A percentile compares a stretch with the other conserved stretches of the same genome.
phyloP scores from a whole-genome alignment of 148 eudicot genomes.

The Vaccinium corymbosum region DNA sequence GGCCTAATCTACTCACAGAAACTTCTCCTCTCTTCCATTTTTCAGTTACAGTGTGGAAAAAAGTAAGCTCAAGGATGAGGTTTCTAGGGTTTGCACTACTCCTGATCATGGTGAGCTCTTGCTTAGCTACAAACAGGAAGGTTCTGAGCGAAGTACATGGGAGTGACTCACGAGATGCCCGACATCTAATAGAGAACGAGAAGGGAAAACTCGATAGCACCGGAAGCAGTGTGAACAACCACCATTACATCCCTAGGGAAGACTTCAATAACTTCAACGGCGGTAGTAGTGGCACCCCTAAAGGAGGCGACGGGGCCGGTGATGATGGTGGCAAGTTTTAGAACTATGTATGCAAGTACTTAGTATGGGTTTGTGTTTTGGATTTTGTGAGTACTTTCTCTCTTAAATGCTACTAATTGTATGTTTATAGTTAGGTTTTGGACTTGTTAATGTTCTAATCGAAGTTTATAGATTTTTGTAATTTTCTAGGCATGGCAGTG shows the following conservation, averaged over 20 bases:
- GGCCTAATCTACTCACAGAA: background rate
- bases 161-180: background rate
- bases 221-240: conserved; percentile 12
- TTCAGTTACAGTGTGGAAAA: background rate
- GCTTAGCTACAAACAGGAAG: conserved; percentile 4
- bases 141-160: background rate
- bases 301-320: background rate
- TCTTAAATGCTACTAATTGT: background rate
- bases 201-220: background rate
- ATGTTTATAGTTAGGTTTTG: background rate
- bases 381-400: background rate
- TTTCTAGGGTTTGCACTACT: background rate
- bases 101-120: conserved; percentile 17
- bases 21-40: background rate
- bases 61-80: conserved; percentile 16
- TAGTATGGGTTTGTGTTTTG: background rate
- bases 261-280: conserved; percentile 20
- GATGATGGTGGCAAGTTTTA: background rate
- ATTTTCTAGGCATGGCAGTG: background rate
- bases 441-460: background rate
- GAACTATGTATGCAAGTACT: background rate
- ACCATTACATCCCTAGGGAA: conserved; percentile 25
- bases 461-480: background rate
- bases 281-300: background rate
- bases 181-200: background rate